Evolutionary conservation across 2,329 filamentous ascomycete genomes (phyloP).

Genomic region (Lecanosticta acicola): DNA sequence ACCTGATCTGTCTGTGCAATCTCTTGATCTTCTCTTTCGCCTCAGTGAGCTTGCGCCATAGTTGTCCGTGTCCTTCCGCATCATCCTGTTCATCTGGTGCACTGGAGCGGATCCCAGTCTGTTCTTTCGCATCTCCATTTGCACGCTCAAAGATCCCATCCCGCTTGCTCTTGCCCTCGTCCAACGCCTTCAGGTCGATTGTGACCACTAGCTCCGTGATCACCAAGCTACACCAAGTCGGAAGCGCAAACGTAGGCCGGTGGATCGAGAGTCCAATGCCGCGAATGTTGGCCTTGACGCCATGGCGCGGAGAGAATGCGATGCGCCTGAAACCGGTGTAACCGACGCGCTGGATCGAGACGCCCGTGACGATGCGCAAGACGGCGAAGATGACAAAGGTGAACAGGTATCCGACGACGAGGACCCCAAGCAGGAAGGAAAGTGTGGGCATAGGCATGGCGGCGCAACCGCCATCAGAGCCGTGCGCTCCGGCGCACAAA

Average conservation of each 20-base stretch:
- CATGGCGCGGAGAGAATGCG: constrained; percentile 82
- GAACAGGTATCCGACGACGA: constrained; percentile 80
- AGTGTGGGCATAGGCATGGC: constrained; percentile 43
- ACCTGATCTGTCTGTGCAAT: constrained; percentile 79
- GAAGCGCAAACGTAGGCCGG: constrained; percentile 91
- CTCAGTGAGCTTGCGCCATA: constrained; percentile 73
- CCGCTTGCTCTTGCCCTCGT: constrained; percentile 17
- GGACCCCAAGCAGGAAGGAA: constrained; percentile 76
- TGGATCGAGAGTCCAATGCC: constrained; percentile 84
- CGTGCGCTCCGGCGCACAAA: constrained; percentile 6
- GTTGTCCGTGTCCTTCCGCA: constrained; percentile 51
- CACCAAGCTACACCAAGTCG: constrained; percentile 90
- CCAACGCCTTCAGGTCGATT: constrained; percentile 66
- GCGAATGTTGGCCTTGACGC: constrained; percentile 81
- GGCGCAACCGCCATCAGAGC: constrained; percentile 23
- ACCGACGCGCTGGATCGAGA: constrained; percentile 93
- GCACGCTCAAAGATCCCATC: constrained; percentile 14
- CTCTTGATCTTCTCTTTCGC: constrained; percentile 81
- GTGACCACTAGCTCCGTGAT: constrained; percentile 80
- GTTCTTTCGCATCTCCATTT: constrained; percentile 16
- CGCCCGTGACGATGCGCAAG: constrained; percentile 81
- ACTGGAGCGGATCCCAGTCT: constrained; percentile 6
- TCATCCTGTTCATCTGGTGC: constrained; percentile 24
- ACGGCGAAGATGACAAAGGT: constrained; percentile 93
- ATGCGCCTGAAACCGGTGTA: constrained; percentile 88